These are phyloP conservation scores for Phytophthora meadii DNA, from an alignment of 352 stramenopile species.

Conservation along the genomic window DNA sequence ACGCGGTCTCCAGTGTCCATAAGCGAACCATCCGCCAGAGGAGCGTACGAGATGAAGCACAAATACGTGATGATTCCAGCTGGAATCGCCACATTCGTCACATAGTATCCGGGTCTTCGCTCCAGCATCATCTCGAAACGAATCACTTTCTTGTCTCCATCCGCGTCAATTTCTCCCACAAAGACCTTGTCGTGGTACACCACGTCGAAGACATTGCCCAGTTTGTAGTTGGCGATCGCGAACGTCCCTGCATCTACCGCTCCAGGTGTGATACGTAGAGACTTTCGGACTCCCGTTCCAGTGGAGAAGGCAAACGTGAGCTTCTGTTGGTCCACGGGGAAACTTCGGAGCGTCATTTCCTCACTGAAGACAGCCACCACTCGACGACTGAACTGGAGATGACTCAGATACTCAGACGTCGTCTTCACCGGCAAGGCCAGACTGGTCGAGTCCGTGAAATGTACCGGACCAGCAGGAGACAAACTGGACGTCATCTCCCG, in stretches of 20 bases:
- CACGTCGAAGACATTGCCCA: slow-evolving; percentile 64
- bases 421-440: slow-evolving; percentile 21
- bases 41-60: slow-evolving; percentile 59
- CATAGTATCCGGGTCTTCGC: slow-evolving; percentile 58
- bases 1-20: slow-evolving; percentile 63
- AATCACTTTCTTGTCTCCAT: slow-evolving; percentile 48
- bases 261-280: slow-evolving; percentile 41
- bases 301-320: slow-evolving; percentile 59
- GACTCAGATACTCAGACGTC: slow-evolving; percentile 32
- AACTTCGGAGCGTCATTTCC: slow-evolving; percentile 63
- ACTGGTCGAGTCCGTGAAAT: slow-evolving; percentile 39
- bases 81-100: slow-evolving; percentile 62
- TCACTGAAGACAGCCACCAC: slow-evolving; percentile 57
- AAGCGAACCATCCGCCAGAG: slow-evolving; percentile 35
- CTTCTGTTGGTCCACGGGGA: slow-evolving; percentile 72
- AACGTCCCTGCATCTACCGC: slow-evolving; percentile 52
- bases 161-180: slow-evolving; percentile 47
- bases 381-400: slow-evolving; percentile 50
- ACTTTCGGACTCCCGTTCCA: slow-evolving; percentile 37
- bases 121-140: slow-evolving; percentile 69
- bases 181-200: slow-evolving; percentile 61
- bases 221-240: slow-evolving; percentile 55
- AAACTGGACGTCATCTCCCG: slow-evolving; percentile 40
- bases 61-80: slow-evolving; percentile 61
- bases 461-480: slow-evolving; percentile 29